These are phyloP conservation scores for Oldenlandia corymbosa DNA, from an alignment of 257 asterid species.

Conservation along the genomic window DNA sequence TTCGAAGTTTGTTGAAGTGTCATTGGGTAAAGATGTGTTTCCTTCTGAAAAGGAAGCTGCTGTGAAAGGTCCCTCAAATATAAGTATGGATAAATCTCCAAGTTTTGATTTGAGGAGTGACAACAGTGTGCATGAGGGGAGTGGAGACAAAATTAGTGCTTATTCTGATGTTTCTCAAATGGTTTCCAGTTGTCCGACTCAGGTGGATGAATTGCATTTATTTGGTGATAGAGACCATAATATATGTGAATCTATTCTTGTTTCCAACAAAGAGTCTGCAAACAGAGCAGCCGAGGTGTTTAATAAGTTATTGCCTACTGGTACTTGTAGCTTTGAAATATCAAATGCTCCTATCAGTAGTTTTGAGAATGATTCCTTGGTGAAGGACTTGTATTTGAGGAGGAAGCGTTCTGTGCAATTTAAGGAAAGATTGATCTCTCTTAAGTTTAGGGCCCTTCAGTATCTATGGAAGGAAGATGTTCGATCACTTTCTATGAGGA, in stretches of 20 bases:
- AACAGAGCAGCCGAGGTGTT: constrained; percentile 48
- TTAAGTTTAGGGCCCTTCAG: constrained; percentile 63
- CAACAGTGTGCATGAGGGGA: constrained; percentile 16
- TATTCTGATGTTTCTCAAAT: constrained; percentile 20
- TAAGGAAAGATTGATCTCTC: constrained; percentile 60
- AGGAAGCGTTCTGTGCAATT: constrained; percentile 44
- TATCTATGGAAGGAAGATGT: constrained; percentile 81
- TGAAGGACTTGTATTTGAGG: constrained; percentile 44
- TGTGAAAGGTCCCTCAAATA: constrained; percentile 20
- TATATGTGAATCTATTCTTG: constrained; percentile 36
- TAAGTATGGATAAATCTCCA: constrained; percentile 25
- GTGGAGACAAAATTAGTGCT: constrained; percentile 6
- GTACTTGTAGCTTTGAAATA: constrained; percentile 32
- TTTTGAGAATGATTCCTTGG: constrained; percentile 26
- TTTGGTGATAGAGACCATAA: constrained; percentile 26
- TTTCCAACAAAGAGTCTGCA: constrained; percentile 53
- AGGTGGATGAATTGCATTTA: constrained; percentile 17
- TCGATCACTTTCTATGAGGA: constrained; percentile 49
- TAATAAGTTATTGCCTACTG: constrained; percentile 48
- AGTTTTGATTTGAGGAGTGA: constrained; percentile 23
- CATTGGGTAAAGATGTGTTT: constrained; percentile 27
- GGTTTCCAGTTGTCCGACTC: constrained; percentile 17
- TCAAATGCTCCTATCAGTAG: constrained; percentile 27
- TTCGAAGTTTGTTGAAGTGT: constrained; percentile 53
- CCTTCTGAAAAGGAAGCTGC: constrained; percentile 21